Percentiles rank a stretch among this genome's conserved stretches.
phyloP scores from a whole-genome alignment of 305 asterid species.

The Stenogyne calaminthoides region DNA sequence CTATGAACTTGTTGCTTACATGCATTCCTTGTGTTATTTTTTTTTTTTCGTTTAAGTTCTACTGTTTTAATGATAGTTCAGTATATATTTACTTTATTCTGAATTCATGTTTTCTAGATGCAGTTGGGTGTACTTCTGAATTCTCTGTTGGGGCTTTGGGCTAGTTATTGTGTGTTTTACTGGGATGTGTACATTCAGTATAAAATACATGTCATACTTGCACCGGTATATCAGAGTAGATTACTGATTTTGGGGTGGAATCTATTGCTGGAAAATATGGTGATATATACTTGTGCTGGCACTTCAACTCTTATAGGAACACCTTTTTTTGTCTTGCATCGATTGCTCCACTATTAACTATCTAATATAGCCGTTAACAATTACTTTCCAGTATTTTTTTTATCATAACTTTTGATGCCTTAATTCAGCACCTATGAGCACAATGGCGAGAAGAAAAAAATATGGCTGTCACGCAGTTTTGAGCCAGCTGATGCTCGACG shows the following conservation, averaged over 20 bases:
- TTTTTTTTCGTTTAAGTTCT: slow-evolving; percentile 6
- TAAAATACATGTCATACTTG: background rate
- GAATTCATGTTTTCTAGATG: background rate
- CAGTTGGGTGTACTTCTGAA: background rate
- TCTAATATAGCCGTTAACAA: background rate
- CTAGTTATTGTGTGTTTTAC: background rate
- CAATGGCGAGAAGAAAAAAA: slow-evolving; percentile 88
- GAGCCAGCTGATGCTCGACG: slow-evolving; percentile 99
- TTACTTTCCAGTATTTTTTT: background rate
- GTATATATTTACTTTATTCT: slow-evolving; percentile 4
- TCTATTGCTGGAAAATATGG: background rate
- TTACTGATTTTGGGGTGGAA: slow-evolving; percentile 8
- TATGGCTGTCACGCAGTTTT: slow-evolving; percentile 98
- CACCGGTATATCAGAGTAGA: background rate
- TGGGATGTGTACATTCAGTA: background rate
- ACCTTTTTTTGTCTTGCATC: background rate
- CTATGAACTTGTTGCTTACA: background rate
- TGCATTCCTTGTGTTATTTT: slow-evolving; percentile 16
- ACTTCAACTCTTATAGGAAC: background rate
- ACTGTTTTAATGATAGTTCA: background rate
- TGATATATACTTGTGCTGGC: background rate
- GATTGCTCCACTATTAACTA: slow-evolving; percentile 11
- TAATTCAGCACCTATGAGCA: slow-evolving; percentile 74
- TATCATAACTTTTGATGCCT: slow-evolving; percentile 26
- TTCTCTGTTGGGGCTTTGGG: background rate